Base-by-base conservation (phyloP, 1,284 basidiomycete genomes). In the Ganoderma meredithae region DNA sequence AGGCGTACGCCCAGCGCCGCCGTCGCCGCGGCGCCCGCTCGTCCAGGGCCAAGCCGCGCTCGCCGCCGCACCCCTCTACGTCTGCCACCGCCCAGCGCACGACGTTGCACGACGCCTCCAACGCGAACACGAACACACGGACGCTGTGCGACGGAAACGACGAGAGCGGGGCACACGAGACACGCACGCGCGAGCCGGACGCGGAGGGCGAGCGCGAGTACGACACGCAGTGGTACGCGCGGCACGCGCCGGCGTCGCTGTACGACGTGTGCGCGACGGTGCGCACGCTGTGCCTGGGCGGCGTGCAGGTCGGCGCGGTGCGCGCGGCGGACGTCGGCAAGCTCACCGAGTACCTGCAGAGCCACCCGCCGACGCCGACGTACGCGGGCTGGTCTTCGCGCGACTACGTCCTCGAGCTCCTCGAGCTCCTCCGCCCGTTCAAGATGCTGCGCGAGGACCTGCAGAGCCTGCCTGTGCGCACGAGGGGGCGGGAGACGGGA, bases 331-430 rank as follows among this genome's bases (percentile, higher is more conserved):
- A 72, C 66, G 61, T 71, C n/a, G 67, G 61, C 33, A 72, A 72
- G 67, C 65, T 72, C 31, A 49, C 40, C 58, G 71, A 72, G 63
- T 72, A 72, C 65, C 69, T 72, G 12, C 67, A 59, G 65, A 66
- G 71, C 65, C 71, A 72, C 63, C 69, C 71, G 63, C 71, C 71
- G 2, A 58, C 65, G 44, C 71, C 71, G 22, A 36, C 64, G 17
- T 39, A 64, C 27, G 58, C 63, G 25, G 63, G 61, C 8, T 72
- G 71, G 71, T 66, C 67, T 53, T 68, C 71, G 69, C 71, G 71
- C 65, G 69, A 72, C 58, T 72, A 72, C 63, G 71, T 70, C 53
- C 71, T 72, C 15, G 71, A 72, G 67, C 69, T 72, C 15, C 65
- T 72, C 22, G 71, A 72, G 69, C 64, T 72, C 1, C 69, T 72